Evolutionary conservation across 2,329 filamentous ascomycete genomes (phyloP).

Genomic region (Aureobasidium sp.): DNA sequence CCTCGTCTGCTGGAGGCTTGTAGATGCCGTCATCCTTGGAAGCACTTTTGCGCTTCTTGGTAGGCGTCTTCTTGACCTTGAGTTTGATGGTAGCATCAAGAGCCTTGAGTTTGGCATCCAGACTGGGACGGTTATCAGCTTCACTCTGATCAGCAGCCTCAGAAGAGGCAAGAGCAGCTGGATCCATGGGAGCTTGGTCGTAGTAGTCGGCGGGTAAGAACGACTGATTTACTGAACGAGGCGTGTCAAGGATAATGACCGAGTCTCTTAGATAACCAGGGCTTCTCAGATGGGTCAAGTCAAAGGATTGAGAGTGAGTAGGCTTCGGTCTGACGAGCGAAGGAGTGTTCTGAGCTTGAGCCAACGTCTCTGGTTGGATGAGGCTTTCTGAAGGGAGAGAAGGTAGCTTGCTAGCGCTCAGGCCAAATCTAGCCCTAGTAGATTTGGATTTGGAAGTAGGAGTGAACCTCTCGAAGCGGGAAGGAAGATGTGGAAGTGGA

Average conservation of each 20-base stretch:
- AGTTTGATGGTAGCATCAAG: conserved; percentile 19
- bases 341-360: neutral
- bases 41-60: conserved; percentile 32
- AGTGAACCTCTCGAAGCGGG: conserved; percentile 27
- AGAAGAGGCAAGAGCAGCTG: neutral
- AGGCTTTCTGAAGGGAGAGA: conserved; percentile 32
- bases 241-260: conserved; percentile 1
- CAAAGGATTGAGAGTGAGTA: neutral
- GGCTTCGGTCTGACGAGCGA: conserved; percentile 5
- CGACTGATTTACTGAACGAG: neutral
- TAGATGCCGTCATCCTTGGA: conserved; percentile 24
- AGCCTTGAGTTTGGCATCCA: conserved; percentile 24
- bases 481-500: conserved; percentile 29
- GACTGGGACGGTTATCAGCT: conserved; percentile 11
- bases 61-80: neutral
- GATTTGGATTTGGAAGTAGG: conserved; percentile 21
- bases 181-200: conserved; percentile 2
- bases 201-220: neutral
- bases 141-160: conserved; percentile 4
- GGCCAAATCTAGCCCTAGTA: conserved; percentile 25
- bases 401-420: conserved; percentile 26
- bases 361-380: conserved; percentile 22
- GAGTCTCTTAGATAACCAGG: neutral
- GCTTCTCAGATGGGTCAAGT: conserved; percentile 1
- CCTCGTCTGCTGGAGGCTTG: conserved; percentile 18